Base-by-base conservation (phyloP, 306 rosid genomes). In the Medicago arabica region DNA sequence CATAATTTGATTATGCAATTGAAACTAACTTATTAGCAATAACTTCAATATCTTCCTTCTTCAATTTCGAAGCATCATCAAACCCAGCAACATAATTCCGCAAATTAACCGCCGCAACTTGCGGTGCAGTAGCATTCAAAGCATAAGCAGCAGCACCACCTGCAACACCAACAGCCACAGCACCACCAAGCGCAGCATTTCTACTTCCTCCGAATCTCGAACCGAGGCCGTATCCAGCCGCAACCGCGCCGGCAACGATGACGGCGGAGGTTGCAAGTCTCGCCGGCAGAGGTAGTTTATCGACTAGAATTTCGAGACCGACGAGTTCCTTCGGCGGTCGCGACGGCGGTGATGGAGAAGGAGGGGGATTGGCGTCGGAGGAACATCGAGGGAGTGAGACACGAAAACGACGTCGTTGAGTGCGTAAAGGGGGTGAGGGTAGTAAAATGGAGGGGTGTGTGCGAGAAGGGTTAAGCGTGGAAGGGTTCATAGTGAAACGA, bases 201-300 rank as follows among this genome's bases (percentile, higher is more conserved):
- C 84, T 85, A 10, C 84, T 80, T 62, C 87, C 86, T 0, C 93
- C 91, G 15, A 96, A 76, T 41, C 89, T 78, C 1, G 85, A 75
- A 31, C 99, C 98, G 44, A 96, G 49, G 23, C 99, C 97, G 49
- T 89, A 90, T 0, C 99, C 99, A 2, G 98, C 99, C 0, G 96
- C 96, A 0, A 81, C 80, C 7, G 98, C 97, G 13, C 97, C 93
- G 28, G 96, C 96, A 0, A 96, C 62, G 46, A 96, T 51, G 64
- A 96, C 60, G 6, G 90, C 99, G 3, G 99, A 96, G 36, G 83
- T 83, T 1, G 89, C 99, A 2, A 92, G 60, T 38, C 99, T 82
- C 1, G 86, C 66, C 16, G 97, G 96, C 73, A 92, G 92, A 4
- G 98, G 78, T 0, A 96, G 54, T 36, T 75, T 84, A 80, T 85